Evolutionary conservation across 139 green algal species (phyloP).

Genomic region (Coelastrella sp.): DNA sequence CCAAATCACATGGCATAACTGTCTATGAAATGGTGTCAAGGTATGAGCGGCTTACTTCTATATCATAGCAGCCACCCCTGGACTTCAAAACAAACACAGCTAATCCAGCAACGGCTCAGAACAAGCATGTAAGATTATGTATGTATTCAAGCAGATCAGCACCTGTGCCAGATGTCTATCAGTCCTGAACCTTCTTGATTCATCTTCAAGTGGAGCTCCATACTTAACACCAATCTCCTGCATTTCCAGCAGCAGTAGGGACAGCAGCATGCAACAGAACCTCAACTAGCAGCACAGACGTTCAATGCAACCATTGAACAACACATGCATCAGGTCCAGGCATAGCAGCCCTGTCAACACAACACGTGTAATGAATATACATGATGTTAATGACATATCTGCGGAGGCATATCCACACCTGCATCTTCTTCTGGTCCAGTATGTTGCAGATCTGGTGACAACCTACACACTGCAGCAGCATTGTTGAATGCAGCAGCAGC

Average conservation of each 20-base stretch:
- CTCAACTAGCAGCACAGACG: background rate
- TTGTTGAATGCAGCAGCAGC: background rate
- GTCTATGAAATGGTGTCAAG: too few relatives aligned
- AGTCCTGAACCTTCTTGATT: conserved; percentile 6
- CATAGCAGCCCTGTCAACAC: too few relatives aligned
- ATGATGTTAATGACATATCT: too few relatives aligned
- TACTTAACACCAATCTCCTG: conserved; percentile 42
- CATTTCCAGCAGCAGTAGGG: background rate
- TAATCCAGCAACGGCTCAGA: background rate
- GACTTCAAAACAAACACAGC: background rate
- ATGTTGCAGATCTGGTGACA: conserved; percentile 21
- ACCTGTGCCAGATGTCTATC: conserved; percentile 5
- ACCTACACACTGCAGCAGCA: background rate
- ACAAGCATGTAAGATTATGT: too few relatives aligned
- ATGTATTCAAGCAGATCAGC: too few relatives aligned
- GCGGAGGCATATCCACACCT: too few relatives aligned
- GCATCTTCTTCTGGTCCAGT: conserved; percentile 54
- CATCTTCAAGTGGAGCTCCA: conserved; percentile 42
- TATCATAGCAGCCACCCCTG: too few relatives aligned
- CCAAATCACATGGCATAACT: too few relatives aligned
- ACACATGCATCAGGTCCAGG: too few relatives aligned
- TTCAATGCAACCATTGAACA: too few relatives aligned
- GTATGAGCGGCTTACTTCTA: too few relatives aligned
- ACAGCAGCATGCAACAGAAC: background rate
- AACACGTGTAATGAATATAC: too few relatives aligned